Evolutionary conservation across 495 filamentous ascomycete species (phyloP), one percentile per base, ranked within the genome.

Genomic region (Lindgomyces ingoldianus): DNA sequence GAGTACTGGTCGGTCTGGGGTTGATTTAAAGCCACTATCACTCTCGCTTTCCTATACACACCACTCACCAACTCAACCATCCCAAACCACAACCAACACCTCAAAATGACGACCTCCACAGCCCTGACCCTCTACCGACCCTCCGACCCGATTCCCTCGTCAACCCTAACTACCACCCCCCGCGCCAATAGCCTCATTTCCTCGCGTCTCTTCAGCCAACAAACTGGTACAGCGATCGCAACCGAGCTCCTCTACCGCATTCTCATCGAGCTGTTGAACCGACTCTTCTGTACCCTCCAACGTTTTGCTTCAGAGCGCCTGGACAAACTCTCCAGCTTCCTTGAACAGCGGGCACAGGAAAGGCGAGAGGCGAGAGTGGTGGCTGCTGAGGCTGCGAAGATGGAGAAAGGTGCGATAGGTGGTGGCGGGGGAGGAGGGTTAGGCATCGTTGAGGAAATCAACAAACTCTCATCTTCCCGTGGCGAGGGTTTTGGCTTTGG

Each of bases 191-290:
- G 47, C 29, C 55, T 59, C n/a, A 27, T 50, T 46, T 21, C 56
- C 18, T 27, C 46, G 4, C 54, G 46, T 21, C 36, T 59, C 46
- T 65, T 65, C 54, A 65, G 29, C 16, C 14, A 22, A 9, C 51
- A 61, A 41, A 67, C 57, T 0, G 64, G 64, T 50, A 60, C 57
- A 6, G 64, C 64, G 18, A 53, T 67, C 51, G 64, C 58, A 41
- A 67, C 64, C 2, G 64, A 67, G 42, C 57, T 67, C 1, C 57
- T 67, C 57, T 67, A 67, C 52, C 64, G 64, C 52, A 36, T 67
- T 24, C 58, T 67, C 42, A 6, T 54, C 47, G 64, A 67, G 26
- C 26, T 67, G 11, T 21, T 67, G 16, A 54, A 67, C 39, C 64
- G 64, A 24, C 3, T 59, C 36, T 36, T 65, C 1, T 1, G 21